These are phyloP conservation scores for Populus hybrid DNA, from an alignment of 441 rosid genomes.

Conservation along the genomic window DNA sequence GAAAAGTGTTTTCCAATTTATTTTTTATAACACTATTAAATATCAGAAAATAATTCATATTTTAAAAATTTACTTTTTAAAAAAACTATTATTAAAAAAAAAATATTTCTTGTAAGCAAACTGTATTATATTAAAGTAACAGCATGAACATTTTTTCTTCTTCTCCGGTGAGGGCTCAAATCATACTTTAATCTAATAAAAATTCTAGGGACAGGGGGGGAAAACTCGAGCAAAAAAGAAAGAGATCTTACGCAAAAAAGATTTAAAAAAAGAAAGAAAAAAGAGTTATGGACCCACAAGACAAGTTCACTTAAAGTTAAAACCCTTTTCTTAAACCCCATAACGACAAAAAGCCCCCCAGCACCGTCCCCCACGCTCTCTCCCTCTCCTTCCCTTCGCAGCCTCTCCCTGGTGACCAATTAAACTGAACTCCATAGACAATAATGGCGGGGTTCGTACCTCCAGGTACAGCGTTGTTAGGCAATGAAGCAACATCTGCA, in stretches of 20 bases:
- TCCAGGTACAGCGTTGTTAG: slow-evolving; percentile 23
- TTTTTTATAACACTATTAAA: too few relatives aligned
- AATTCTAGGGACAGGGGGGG: too few relatives aligned
- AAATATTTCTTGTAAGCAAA: too few relatives aligned
- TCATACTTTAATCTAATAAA: too few relatives aligned
- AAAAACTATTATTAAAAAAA: too few relatives aligned
- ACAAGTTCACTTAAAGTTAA: slow-evolving; percentile 6
- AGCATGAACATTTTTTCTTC: too few relatives aligned
- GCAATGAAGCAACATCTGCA: slow-evolving; percentile 24
- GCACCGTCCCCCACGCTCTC: background rate
- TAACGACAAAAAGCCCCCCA: background rate
- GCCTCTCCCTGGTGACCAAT: background rate
- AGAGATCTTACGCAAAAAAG: background rate
- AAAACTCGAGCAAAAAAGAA: background rate
- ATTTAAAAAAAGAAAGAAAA: background rate
- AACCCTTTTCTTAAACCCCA: slow-evolving; percentile 22
- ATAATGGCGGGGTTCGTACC: slow-evolving; percentile 56
- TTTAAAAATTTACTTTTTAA: too few relatives aligned
- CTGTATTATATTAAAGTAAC: too few relatives aligned
- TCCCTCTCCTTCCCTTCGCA: background rate
- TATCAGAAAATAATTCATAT: too few relatives aligned
- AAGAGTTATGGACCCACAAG: background rate
- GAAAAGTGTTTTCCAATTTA: too few relatives aligned
- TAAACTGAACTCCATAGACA: background rate
- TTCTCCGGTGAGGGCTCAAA: too few relatives aligned